Base-by-base conservation (phyloP, 2,329 filamentous ascomycete genomes). In the Fusarium sp. region DNA sequence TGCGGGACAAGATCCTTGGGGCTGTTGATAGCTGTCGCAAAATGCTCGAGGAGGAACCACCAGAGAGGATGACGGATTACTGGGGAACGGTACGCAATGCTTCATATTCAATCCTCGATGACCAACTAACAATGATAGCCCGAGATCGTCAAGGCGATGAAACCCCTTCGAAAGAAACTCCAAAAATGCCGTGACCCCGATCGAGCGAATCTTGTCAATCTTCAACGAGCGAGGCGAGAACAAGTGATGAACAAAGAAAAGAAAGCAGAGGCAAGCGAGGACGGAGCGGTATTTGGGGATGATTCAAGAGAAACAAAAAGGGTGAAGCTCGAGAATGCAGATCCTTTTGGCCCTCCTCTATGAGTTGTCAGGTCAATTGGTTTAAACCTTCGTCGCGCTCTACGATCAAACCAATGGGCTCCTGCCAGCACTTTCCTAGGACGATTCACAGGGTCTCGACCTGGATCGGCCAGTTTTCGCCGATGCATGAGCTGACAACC, bases 181-280 rank as follows among this genome's bases (percentile, higher is more conserved):
- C 88, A 87, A 65, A 88, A 86, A 72, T 94, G 92, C 72, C 85
- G 90, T 61, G 92, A 95, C 74, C 92, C 92, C 0, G 90, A 93
- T 72, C 88, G 92, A 59, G 88, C 87, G 45, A 91, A 94, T 77
- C 79, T 94, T 6, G 89, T 94, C 20, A 89, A 89, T 49, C 81
- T 92, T 53, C 90, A 92, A 74, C 86, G 86, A 68, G 87, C 88
- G 22, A 86, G 90, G 73, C 88, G 88, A 49, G 87, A 90, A 73
- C 82, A 85, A 63, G 81, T 80, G 2, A 80, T 81, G 46, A 81
- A 80, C 55, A 81, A 81, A 40, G 83, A 81, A 71, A 86, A 82
- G 76, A 85, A 81, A 69, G 75, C 78, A n/a, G 77, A 57, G 9
- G 63, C 69, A 12, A 76, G 76, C 13, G 78, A 78, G 9, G 85